These are phyloP conservation scores for Pyracantha coccinea DNA, from an alignment of 331 rosid species.

Conservation along the genomic window DNA sequence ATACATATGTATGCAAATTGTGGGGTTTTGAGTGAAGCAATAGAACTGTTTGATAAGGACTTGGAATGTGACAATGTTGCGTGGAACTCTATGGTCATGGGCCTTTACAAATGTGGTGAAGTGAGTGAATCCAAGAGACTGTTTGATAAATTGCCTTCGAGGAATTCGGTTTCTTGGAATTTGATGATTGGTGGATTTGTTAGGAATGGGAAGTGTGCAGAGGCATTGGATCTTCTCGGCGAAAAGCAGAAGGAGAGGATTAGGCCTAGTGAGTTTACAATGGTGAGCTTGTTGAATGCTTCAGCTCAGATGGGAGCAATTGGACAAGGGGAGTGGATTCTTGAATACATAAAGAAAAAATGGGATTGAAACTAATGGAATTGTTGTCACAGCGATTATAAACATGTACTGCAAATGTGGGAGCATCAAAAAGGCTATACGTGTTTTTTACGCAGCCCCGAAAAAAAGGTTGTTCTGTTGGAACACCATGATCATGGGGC, in stretches of 20 bases:
- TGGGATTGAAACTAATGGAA: conserved; percentile 44
- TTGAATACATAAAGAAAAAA: conserved; percentile 47
- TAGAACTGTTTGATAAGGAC: conserved; percentile 36
- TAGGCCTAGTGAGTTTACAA: conserved; percentile 69
- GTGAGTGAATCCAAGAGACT: conserved; percentile 48
- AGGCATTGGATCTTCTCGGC: conserved; percentile 52
- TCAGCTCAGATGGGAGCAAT: conserved; percentile 80
- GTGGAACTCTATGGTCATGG: conserved; percentile 76
- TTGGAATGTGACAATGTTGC: conserved; percentile 56
- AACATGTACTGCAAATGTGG: conserved; percentile 88
- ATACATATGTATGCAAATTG: conserved; percentile 58
- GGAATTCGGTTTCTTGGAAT: conserved; percentile 63
- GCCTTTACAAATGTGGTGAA: conserved; percentile 63
- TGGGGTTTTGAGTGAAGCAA: conserved; percentile 59
- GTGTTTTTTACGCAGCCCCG: conserved; percentile 47
- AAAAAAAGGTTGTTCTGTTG: conserved; percentile 59
- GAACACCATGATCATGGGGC: conserved; percentile 68
- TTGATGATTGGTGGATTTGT: conserved; percentile 80
- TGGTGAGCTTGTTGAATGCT: conserved; percentile 84
- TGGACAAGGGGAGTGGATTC: conserved; percentile 73
- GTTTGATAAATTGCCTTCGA: conserved; percentile 53
- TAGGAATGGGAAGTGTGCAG: conserved; percentile 52
- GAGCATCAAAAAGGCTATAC: conserved; percentile 39
- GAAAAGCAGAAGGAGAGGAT: conserved; percentile 48
- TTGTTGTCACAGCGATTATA: conserved; percentile 62